A percentile compares a stretch with the other conserved stretches of the same genome.
phyloP scores from a whole-genome alignment of 176 grass and related monocot genomes.

The Themeda triandra region DNA sequence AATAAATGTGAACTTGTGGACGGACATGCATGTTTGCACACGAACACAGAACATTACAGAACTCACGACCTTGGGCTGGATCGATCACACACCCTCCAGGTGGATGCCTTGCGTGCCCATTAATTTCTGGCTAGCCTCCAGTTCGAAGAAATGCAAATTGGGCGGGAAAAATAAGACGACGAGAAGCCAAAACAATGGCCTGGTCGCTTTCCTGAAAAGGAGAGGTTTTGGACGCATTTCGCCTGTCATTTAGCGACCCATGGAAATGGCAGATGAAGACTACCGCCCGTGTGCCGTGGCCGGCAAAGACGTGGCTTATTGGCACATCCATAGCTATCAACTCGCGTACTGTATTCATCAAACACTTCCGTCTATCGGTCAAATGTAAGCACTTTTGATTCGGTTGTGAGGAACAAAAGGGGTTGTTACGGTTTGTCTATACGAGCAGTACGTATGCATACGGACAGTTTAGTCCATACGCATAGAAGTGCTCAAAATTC shows the following conservation, averaged over 20 bases:
- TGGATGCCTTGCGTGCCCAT: slow-evolving; percentile 33
- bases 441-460: neutral
- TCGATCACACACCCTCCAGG: slow-evolving; percentile 22
- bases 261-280: neutral
- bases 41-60: slow-evolving; percentile 30
- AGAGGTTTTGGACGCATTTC: slow-evolving; percentile 18
- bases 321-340: slow-evolving; percentile 9
- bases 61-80: slow-evolving; percentile 32
- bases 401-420: neutral
- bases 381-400: neutral
- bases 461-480: slow-evolving; percentile 23
- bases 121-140: slow-evolving; percentile 26
- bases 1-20: slow-evolving; percentile 37
- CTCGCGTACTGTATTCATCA: neutral
- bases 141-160: slow-evolving; percentile 5
- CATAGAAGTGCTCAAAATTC: slow-evolving; percentile 15
- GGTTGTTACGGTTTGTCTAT: neutral
- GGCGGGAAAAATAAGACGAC: slow-evolving; percentile 25
- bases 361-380: neutral
- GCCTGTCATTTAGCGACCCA: neutral
- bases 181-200: neutral
- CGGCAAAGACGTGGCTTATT: slow-evolving; percentile 27
- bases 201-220: neutral
- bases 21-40: slow-evolving; percentile 30
- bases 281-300: slow-evolving; percentile 32